Evolutionary conservation across 2,329 filamentous ascomycete species (phyloP), one percentile per base, ranked within the genome.

Genomic region (Colletotrichum sansevieriae): DNA sequence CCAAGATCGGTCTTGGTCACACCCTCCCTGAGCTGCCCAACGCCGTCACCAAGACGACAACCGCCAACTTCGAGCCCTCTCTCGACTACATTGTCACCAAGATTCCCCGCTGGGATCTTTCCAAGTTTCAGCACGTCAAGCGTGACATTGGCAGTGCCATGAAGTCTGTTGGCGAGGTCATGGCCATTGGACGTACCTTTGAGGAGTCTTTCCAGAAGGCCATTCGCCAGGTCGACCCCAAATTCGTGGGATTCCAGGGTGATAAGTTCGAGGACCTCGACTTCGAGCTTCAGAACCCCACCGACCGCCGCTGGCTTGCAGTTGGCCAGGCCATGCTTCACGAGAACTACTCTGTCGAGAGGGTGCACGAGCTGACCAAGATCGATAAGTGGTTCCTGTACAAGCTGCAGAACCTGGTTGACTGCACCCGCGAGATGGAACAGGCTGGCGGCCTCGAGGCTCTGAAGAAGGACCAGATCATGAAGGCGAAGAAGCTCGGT

Each of bases 331-430:
- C 96, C 73, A 97, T 99, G 94, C 90, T 97, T 73, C 94, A 98
- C 84, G 94, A 98, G 83, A 92, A 92, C 81, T 99, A 99, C 85
- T 90, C 93, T 2, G 94, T 98, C 54, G 95, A 99, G 72, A 90
- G 88, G 79, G 87, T 99, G 15, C 94, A 98, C 78, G 94, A 98
- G 7, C 85, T 99, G 74, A 97, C 92, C 83, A 98, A 97, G 87
- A 99, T 99, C 76, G 96, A 98, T 85, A 97, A 97, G 83, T 98
- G 96, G 96, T 99, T 99, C 87, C 84, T 99, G 75, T 90, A 98
- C 90, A 98, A 99, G 88, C 90, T 99, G 59, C 91, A 97, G 83
- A 98, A 98, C 85, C 93, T 99, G 76, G 96, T 97, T 60, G 89
- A 98, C 81, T 95, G 92, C 84, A 93, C 92, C 69, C 90, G 89